Evolutionary conservation across 768 basidiomycete genomes (phyloP).

Genomic region (Clitopilus hobsonii): DNA sequence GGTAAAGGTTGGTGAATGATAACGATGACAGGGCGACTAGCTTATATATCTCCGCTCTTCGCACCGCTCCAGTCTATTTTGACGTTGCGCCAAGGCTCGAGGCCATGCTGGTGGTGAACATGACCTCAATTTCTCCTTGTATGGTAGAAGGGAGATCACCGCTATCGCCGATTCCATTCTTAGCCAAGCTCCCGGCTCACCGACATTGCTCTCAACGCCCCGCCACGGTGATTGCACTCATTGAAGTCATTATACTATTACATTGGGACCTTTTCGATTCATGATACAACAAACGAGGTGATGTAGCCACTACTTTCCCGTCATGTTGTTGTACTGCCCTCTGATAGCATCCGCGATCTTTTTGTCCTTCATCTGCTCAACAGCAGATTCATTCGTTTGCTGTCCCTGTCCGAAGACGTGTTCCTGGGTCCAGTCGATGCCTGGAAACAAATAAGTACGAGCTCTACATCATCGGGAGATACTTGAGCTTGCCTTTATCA

Average conservation of each 20-base stretch:
- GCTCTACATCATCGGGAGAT: neutral
- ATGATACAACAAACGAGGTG: too few species aligned
- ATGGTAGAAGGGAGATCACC: too few species aligned
- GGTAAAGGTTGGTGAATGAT: neutral
- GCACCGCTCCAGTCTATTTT: neutral
- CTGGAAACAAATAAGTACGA: constrained; percentile 11
- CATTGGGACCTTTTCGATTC: too few species aligned
- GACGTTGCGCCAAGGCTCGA: neutral
- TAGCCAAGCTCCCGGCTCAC: too few species aligned
- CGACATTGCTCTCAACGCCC: too few species aligned
- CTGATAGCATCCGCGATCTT: constrained; percentile 29
- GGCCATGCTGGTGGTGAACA: too few species aligned
- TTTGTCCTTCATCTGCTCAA: constrained; percentile 37
- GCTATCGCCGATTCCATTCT: too few species aligned
- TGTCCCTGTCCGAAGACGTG: constrained; percentile 30
- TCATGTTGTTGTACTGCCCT: neutral
- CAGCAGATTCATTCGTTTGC: constrained; percentile 31
- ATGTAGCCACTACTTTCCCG: neutral
- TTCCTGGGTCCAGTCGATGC: constrained; percentile 38
- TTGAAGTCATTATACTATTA: too few species aligned
- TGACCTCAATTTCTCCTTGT: too few species aligned
- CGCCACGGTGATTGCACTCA: too few species aligned
- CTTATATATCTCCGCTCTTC: neutral
- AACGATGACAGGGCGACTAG: neutral
- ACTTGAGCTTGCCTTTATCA: constrained; percentile 25